Evolutionary conservation across 2,329 filamentous ascomycete species (phyloP).

Genomic region (Penicillium sp.): DNA sequence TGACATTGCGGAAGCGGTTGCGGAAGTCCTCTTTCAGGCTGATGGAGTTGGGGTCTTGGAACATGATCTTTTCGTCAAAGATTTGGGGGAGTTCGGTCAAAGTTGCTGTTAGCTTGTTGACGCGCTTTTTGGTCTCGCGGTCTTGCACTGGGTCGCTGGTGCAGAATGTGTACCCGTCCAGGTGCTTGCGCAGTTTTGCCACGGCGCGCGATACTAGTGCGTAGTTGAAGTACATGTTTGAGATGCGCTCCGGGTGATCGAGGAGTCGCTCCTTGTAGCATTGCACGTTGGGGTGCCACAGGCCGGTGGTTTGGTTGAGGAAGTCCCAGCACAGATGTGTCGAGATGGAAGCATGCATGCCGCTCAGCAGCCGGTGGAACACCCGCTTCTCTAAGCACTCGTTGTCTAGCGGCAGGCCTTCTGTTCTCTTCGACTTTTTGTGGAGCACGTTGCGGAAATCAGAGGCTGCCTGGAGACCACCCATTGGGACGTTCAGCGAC

Average conservation of each 20-base stretch:
- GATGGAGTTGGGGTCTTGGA: conserved; percentile 64
- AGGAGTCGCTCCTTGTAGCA: conserved; percentile 90
- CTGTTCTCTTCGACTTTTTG: conserved; percentile 44
- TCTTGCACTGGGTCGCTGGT: conserved; percentile 81
- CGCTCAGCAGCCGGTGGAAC: conserved; percentile 90
- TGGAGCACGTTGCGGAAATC: conserved; percentile 61
- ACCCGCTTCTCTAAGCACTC: conserved; percentile 98
- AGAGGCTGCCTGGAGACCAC: conserved; percentile 55
- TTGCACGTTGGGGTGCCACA: conserved; percentile 85
- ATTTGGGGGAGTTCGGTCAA: conserved; percentile 70
- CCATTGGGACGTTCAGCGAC: conserved; percentile 35
- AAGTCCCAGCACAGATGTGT: conserved; percentile 96
- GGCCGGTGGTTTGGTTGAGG: conserved; percentile 87
- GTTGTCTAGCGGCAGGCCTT: conserved; percentile 74
- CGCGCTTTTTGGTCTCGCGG: conserved; percentile 72
- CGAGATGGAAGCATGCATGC: conserved; percentile 97
- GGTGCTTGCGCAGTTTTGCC: conserved; percentile 80
- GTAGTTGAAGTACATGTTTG: conserved; percentile 99
- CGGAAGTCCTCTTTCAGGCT: conserved; percentile 95
- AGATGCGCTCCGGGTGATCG: conserved; percentile 81
- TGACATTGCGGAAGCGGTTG: conserved; percentile 95
- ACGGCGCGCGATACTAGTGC: conserved; percentile 89
- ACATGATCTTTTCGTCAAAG: conserved; percentile 95
- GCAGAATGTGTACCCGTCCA: conserved; percentile 87
- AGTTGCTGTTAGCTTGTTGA: conserved; percentile 69